Evolutionary conservation across 2,329 filamentous ascomycete genomes (phyloP).

Genomic region (Ophiostoma australiae): DNA sequence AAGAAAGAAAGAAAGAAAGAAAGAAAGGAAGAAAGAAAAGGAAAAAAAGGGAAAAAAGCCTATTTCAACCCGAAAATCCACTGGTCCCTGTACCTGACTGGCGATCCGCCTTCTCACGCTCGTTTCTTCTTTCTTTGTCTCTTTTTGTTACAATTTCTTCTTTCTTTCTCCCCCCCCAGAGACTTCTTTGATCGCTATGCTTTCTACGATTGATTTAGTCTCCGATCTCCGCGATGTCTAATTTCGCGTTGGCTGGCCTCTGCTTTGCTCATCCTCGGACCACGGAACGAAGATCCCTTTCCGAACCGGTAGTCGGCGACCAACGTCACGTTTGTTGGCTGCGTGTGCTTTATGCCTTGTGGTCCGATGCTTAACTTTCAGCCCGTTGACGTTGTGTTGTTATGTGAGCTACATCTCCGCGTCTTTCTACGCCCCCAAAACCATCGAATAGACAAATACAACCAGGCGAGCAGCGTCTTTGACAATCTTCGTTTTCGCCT

Average conservation of each 20-base stretch:
- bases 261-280: neutral
- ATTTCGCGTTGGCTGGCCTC: neutral
- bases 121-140: neutral
- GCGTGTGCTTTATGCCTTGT: neutral
- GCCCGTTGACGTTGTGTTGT: neutral
- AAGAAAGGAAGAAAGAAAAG: neutral
- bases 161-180: neutral
- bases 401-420: neutral
- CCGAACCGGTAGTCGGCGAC: neutral
- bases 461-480: neutral
- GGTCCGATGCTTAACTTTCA: neutral
- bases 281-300: neutral
- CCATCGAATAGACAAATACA: neutral
- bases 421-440: neutral
- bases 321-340: neutral
- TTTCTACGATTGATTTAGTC: neutral
- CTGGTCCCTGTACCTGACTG: constrained; percentile 8
- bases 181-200: neutral
- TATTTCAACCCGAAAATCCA: neutral
- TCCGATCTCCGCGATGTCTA: neutral
- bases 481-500: neutral
- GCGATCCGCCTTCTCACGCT: neutral
- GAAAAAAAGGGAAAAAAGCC: neutral
- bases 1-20: neutral
- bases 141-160: neutral